Conservation (phyloP, 192 early-diverging fungal genomes). For the Podila minutissima region DNA sequence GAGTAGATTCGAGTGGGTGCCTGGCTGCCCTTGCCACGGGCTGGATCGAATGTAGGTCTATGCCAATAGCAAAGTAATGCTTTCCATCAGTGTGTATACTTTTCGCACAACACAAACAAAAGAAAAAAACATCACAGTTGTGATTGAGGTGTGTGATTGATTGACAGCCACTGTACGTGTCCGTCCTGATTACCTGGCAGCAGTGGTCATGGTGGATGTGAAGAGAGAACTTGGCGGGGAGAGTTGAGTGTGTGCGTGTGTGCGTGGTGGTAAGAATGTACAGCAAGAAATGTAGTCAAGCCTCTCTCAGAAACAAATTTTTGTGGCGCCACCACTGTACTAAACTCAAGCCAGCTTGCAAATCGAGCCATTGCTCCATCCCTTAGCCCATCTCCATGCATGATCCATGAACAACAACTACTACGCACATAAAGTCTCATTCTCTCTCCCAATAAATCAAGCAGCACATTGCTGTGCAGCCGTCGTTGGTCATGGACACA, state of each 20-base stretch:
- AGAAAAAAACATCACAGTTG: neutral
- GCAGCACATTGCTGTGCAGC: no score
- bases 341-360: no score
- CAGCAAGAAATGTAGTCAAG: no score
- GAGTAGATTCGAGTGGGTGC: slow-evolving; percentile 72
- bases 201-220: slow-evolving; percentile 49
- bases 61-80: slow-evolving; percentile 8
- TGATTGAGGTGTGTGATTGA: neutral
- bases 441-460: no score
- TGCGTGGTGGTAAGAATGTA: no score
- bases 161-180: neutral
- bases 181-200: slow-evolving; percentile 31
- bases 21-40: slow-evolving; percentile 70
- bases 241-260: neutral
- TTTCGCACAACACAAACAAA: neutral
- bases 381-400: no score
- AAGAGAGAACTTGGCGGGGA: neutral
- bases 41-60: slow-evolving; percentile 82
- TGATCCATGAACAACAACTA: no score
- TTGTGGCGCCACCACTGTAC: no score
- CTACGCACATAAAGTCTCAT: no score
- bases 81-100: neutral
- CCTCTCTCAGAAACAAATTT: no score
- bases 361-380: no score
- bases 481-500: no score